Evolutionary conservation across 306 rosid species (phyloP), one percentile per base, ranked within the genome.

Genomic region (Cucurbita moschata): DNA sequence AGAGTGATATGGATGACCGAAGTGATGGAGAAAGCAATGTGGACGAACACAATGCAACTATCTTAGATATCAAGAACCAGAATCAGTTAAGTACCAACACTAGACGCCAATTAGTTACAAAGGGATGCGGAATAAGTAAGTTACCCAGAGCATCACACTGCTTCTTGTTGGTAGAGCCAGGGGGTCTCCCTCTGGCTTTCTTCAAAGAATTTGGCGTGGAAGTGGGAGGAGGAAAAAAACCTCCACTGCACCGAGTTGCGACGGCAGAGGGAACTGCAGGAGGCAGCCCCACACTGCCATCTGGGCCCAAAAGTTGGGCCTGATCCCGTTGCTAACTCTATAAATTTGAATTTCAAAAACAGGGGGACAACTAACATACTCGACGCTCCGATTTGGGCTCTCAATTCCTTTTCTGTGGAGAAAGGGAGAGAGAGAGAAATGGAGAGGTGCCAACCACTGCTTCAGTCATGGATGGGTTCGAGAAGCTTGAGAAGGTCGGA

Each of bases 121-220:
- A 26, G 23, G 73, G n/a, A 47, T 23, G 11, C 23, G 71, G 4
- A 42, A 65, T 63, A 15, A 12, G 19, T 13, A 67, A 67, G 74
- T 49, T 47, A 72, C 76, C 76, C 51, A 21, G 42, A 46, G 58
- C 10, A 38, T 74, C 70, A 1, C 58, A 8, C 2, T 23, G 75
- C 5, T 87, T 87, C 42, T 81, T 87, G 61, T 51, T 16, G n/a
- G 91, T 82, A 35, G 91, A 84, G 52, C 88, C 88, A 0, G 83
- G 85, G 49, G 91, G 87, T 43, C 91, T 82, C 42, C 88, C 88
- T 75, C 88, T 79, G 11, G 68, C 51, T 73, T 76, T 80, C 80
- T 85, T 87, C 52, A n/a, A 26, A 23, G 21, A 67, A 50, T 56
- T 44, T 11, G 79, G 57, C 14, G 35, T 57, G 6, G 81, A n/a